Conservation (phyloP, 2,329 filamentous ascomycete species). For the Venturia pyrina region DNA sequence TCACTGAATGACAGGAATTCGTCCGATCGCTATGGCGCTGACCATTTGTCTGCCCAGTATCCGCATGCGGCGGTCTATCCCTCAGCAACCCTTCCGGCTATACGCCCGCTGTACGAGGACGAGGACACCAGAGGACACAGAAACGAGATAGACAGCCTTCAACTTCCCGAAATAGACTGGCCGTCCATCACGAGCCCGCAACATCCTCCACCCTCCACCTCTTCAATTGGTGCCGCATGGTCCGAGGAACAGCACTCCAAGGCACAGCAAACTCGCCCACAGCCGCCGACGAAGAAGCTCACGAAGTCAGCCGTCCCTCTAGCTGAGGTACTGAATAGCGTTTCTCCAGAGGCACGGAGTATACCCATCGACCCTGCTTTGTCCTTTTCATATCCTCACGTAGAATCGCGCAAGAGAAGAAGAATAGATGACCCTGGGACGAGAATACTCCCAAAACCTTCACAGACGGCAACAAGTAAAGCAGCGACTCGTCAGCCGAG, state of each 20-base stretch:
- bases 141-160: conserved; percentile 11
- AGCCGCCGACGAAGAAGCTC: not conserved
- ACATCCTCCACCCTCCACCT: not conserved
- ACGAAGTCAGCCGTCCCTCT: conserved; percentile 11
- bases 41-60: not conserved
- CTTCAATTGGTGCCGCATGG: not conserved
- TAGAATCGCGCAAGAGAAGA: conserved; percentile 7
- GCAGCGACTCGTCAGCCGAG: conserved; percentile 25
- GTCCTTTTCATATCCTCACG: not conserved
- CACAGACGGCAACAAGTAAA: conserved; percentile 23
- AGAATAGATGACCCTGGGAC: conserved; percentile 9
- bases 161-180: conserved; percentile 9
- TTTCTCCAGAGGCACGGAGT: conserved; percentile 2
- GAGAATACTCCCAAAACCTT: conserved; percentile 20
- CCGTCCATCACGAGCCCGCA: not conserved
- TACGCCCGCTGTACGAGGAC: conserved; percentile 5
- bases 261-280: not conserved
- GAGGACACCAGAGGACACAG: conserved; percentile 4
- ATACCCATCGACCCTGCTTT: not conserved
- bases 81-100: conserved; percentile 8
- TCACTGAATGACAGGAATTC: not conserved
- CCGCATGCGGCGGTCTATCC: conserved; percentile 7
- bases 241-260: not conserved
- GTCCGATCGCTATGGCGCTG: conserved; percentile 7
- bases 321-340: conserved; percentile 12